Percentiles rank a stretch among this genome's conserved stretches.
phyloP scores from a whole-genome alignment of 176 grass and related monocot species.

The Oryza glumipatula region DNA sequence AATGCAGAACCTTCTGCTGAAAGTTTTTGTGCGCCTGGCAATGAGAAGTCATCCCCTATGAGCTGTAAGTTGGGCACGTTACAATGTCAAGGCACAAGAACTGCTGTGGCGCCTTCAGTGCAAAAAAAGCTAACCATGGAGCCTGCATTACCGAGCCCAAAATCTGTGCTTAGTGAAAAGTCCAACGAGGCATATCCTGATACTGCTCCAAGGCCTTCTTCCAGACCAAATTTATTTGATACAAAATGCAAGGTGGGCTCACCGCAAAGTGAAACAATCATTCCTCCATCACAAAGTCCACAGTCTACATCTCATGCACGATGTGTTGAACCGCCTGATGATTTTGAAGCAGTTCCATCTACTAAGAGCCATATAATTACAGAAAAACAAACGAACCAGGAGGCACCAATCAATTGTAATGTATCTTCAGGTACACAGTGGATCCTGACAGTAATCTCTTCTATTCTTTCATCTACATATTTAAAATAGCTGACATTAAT shows the following conservation, averaged over 20 bases:
- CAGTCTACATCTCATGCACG: conserved; percentile 1
- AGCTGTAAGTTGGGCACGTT: conserved; percentile 10
- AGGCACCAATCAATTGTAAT: conserved; percentile 23
- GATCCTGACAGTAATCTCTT: neutral
- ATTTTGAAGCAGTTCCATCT: conserved; percentile 22
- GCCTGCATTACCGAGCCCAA: conserved; percentile 27
- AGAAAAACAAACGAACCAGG: conserved; percentile 25
- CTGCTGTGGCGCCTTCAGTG: conserved; percentile 1
- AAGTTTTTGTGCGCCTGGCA: conserved; percentile 7
- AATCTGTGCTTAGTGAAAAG: conserved; percentile 32
- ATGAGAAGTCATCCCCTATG: conserved; percentile 4
- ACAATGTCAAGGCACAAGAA: neutral
- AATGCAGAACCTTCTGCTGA: conserved; percentile 23
- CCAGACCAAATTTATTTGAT: conserved; percentile 1
- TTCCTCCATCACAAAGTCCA: neutral
- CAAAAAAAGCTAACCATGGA: conserved; percentile 12
- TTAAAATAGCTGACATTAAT: conserved; percentile 25
- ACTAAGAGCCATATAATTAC: conserved; percentile 3
- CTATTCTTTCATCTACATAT: neutral
- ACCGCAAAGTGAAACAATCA: conserved; percentile 22
- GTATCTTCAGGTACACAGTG: conserved; percentile 46
- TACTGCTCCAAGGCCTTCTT: conserved; percentile 3
- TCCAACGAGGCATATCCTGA: conserved; percentile 12
- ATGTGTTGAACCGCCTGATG: conserved; percentile 17
- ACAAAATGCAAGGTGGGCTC: conserved; percentile 2